Evolutionary conservation across 345 rosid species (phyloP).

Genomic region (Melaleuca alternifolia): DNA sequence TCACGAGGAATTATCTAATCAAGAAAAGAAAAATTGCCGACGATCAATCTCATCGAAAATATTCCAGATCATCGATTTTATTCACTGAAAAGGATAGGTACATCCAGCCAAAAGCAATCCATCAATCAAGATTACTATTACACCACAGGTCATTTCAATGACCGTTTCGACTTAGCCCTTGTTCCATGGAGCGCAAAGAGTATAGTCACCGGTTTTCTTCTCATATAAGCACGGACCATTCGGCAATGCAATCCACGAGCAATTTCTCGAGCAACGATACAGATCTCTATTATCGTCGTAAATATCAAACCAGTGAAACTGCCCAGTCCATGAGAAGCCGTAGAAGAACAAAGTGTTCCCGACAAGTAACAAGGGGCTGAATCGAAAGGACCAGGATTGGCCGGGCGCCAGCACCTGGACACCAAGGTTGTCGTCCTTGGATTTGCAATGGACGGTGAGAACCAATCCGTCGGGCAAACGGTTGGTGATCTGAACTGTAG

Average conservation of each 20-base stretch:
- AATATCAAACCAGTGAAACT: no score
- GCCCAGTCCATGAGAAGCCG: not conserved
- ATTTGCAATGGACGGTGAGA: not conserved
- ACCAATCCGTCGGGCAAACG: not conserved
- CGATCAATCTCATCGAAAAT: not conserved
- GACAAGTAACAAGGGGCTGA: not conserved
- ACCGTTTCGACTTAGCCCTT: rapidly evolving
- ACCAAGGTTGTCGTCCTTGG: rapidly evolving
- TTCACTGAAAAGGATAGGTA: not conserved
- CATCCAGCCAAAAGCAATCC: not conserved
- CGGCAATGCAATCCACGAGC: not conserved
- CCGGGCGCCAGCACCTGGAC: rapidly evolving
- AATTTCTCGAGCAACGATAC: not conserved
- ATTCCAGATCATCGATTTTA: not conserved
- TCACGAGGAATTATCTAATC: not conserved
- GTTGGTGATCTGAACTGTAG: not conserved
- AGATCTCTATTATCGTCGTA: not conserved
- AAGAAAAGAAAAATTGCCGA: not conserved
- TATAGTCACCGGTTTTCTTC: not conserved
- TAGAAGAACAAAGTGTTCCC: not conserved
- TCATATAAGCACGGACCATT: not conserved
- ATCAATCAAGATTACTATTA: not conserved
- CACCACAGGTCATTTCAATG: not conserved
- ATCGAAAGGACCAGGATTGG: not conserved
- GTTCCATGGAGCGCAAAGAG: not conserved